phyloP scores from a whole-genome alignment of 805 yeast genomes.

The Wickerhamomyces bovis region DNA sequence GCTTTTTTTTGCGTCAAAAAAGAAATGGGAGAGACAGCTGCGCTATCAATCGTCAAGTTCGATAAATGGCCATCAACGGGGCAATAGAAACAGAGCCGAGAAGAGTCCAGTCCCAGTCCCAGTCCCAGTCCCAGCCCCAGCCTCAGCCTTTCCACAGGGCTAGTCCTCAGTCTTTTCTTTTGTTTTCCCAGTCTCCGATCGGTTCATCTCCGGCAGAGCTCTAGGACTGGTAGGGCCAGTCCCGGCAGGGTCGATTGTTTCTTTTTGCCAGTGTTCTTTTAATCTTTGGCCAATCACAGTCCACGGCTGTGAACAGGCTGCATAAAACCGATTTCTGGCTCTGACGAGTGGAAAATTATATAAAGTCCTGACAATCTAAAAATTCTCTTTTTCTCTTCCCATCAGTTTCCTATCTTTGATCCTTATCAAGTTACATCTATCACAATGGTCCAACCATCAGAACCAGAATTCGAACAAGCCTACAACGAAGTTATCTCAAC shows the following conservation, averaged over 20 bases:
- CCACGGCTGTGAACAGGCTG: not conserved
- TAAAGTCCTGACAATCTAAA: not conserved
- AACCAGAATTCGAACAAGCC: conserved; percentile 99
- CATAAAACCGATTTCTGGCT: conserved; percentile 1
- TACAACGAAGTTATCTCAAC: conserved; percentile 88
- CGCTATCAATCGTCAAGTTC: too few species aligned
- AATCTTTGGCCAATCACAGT: conserved; percentile 9
- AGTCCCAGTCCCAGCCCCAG: too few species aligned
- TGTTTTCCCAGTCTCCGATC: not conserved
- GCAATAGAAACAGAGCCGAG: too few species aligned
- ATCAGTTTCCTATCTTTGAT: not conserved
- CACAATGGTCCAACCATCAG: conserved; percentile 75
- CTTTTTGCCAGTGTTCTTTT: not conserved
- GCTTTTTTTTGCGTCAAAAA: not conserved
- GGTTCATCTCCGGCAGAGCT: not conserved
- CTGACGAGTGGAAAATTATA: not conserved
- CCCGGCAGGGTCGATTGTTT: not conserved
- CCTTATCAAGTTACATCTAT: not conserved
- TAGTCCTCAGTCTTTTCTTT: too few species aligned
- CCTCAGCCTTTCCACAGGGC: too few species aligned
- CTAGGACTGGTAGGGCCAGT: not conserved
- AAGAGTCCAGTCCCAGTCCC: too few species aligned
- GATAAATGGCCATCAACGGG: too few species aligned
- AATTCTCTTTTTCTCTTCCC: not conserved
- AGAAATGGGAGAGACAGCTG: too few species aligned